Conservation (phyloP, 768 basidiomycete species). For the Pleurotus salmoneostramineus region DNA sequence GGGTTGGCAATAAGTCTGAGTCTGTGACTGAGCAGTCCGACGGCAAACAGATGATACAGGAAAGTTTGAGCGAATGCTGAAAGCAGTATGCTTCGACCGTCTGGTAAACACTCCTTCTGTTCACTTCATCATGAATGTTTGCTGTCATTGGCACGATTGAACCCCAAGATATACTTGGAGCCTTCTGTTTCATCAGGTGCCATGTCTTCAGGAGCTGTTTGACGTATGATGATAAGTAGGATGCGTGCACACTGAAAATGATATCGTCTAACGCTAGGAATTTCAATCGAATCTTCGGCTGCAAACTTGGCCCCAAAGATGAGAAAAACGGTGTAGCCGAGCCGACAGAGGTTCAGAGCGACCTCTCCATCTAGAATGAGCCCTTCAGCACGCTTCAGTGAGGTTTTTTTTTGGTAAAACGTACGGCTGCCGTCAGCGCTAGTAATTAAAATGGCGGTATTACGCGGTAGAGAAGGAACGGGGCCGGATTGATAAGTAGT, state of each 20-base stretch:
- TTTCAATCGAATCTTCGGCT: conserved; percentile 4
- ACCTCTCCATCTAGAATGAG: not conserved
- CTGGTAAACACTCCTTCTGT: not conserved
- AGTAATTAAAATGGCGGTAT: conserved; percentile 4
- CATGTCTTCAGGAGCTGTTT: conserved; percentile 1
- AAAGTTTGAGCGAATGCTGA: conserved; percentile 1
- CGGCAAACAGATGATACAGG: conserved; percentile 1
- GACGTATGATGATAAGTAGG: not conserved
- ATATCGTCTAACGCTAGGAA: not conserved
- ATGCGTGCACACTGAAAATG: not conserved
- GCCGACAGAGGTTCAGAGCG: conserved; percentile 1
- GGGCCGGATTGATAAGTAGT: not conserved
- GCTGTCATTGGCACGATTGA: conserved; percentile 3
- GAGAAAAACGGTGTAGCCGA: conserved; percentile 9
- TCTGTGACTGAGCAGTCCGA: not conserved
- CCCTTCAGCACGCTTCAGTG: not conserved
- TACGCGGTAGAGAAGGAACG: not conserved
- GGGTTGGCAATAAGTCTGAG: not conserved
- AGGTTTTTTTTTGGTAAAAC: not conserved
- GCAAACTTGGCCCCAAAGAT: not conserved
- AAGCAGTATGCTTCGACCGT: conserved; percentile 7
- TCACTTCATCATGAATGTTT: not conserved
- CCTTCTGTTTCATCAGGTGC: not conserved
- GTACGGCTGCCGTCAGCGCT: conserved; percentile 2
- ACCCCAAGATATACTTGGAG: conserved; percentile 3